Base-by-base conservation (phyloP, 371 early-diverging fungal species). In the Lichtheimia ornata region DNA sequence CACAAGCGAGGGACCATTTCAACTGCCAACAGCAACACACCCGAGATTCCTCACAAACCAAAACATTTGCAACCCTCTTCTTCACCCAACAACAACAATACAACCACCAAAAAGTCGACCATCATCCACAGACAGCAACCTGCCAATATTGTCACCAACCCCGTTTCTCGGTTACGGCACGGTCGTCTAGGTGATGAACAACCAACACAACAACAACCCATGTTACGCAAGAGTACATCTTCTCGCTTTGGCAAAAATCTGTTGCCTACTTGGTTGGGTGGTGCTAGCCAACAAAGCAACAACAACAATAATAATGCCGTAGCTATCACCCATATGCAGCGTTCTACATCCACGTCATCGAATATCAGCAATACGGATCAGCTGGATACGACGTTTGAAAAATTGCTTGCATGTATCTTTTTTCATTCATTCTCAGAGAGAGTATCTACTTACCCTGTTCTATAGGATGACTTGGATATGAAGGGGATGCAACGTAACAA, bases 391-490 rank as follows among this genome's bases (percentile, higher is more conserved):
- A 55, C 43, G 2, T 65, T 61, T 55, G 65, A 65, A 44, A 28
- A 25, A 0, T 54, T 59, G 15, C 67, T 62, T 20, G 65, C 53
- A 57, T 27, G 63, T 62, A 35, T 50, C 24, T 24, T 35, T 25
- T 42, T 51, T 51, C 14, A 18, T 11, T n/a, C 44, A 5, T 22
- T 47, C 17, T 47, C 47, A 47, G 22, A 47, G 11, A 22, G 18
- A 2, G 22, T 22, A 47, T 15, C 11, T 22, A 22, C 14, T n/a
- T 18, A 24, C 9, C 20, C 40, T 41, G 17, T 43, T 15, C 14
- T 50, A 2, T 64, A 84, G 82, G 79, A 82, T 50, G 82, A 86
- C 45, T 70, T 86, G n/a, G 76, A 86, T 58, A 86, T 84, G 76
- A 84, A 82, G 58, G 83, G 78, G 40, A 66, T 44, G 11, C 68